phyloP scores from a whole-genome alignment of 2,329 filamentous ascomycete species.

The Microsporum ferrugineum region DNA sequence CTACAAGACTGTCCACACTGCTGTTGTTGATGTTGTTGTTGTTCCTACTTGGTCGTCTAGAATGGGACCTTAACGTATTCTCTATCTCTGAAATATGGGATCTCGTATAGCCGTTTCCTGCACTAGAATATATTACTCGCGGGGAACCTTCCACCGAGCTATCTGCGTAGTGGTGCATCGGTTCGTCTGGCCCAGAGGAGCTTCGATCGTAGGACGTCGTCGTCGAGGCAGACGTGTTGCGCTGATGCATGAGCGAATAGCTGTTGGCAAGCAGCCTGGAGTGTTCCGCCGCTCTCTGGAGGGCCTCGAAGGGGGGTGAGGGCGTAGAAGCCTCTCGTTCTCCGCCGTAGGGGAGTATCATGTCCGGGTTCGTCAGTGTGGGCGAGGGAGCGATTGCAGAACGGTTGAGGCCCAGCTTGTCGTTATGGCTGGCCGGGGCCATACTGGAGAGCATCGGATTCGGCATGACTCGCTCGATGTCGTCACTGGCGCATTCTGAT shows the following conservation, averaged over 20 bases:
- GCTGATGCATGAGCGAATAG: background rate
- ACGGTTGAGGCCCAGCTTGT: background rate
- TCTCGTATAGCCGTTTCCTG: background rate
- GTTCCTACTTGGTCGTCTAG: background rate
- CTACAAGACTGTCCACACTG: background rate
- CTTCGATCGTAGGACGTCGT: background rate
- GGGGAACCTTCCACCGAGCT: background rate
- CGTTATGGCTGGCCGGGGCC: background rate
- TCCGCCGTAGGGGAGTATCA: conserved; percentile 70
- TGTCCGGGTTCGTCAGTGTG: conserved; percentile 83
- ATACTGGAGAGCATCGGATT: background rate
- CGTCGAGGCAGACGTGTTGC: background rate
- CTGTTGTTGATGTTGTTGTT: background rate
- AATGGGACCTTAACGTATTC: background rate
- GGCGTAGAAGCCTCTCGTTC: conserved; percentile 36
- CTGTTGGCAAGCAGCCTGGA: background rate
- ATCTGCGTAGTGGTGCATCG: background rate
- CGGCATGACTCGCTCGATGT: background rate
- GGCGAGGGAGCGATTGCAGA: conserved; percentile 48
- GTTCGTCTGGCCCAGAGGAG: background rate
- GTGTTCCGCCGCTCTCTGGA: conserved; percentile 1
- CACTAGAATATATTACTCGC: background rate
- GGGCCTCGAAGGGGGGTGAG: conserved; percentile 42
- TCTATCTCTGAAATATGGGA: background rate
- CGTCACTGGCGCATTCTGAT: background rate